Base-by-base conservation (phyloP, 2,329 filamentous ascomycete genomes). In the Arthrinium phaeospermum region DNA sequence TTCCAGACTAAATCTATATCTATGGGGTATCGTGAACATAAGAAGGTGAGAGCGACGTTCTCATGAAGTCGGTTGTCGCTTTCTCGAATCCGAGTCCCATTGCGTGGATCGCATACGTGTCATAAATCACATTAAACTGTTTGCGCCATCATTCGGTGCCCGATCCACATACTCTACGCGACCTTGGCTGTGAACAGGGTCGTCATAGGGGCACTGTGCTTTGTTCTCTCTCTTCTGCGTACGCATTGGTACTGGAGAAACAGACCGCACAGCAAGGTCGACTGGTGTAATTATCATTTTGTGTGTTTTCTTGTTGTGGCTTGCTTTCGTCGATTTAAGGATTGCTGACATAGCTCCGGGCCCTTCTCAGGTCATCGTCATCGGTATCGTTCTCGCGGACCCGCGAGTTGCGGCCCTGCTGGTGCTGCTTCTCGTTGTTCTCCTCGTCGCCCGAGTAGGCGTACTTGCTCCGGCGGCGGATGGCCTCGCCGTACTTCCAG, bases 401-500 rank as follows among this genome's bases (percentile, higher is more conserved):
- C 27, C 78, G 79, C 70, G 49, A 76, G 75, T 22, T 75, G 10
- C 34, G 57, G 30, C 57, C 57, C 34, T 41, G 34, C 57, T 64
- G 57, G 57, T 64, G 57, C 57, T 64, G 75, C 45, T 81, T 77
- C 24, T 75, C 70, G 30, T 77, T 74, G 2, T 83, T 80, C 70
- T 85, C 85, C 69, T 90, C 88, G 5, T 89, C 88, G 0, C 87
- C 88, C n/a, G 82, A 83, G 74, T 94, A 97, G 0, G 94, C 94
- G 79, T 90, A 97, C 81, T 90, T 92, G 78, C 91, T 93, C 72
- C 87, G 85, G 71, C 84, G 85, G 6, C 94, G 87, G 75, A 97
- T 97, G 6, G 81, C 80, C 22, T 91, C 93, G 4, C 94, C 94
- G 76, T 90, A 94, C 78, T 86, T 90, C 86, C 92, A 97, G 83